Percentiles rank a stretch among this genome's conserved stretches.
phyloP scores from a whole-genome alignment of 2,329 filamentous ascomycete species.

The Aspergillus costaricaensis region DNA sequence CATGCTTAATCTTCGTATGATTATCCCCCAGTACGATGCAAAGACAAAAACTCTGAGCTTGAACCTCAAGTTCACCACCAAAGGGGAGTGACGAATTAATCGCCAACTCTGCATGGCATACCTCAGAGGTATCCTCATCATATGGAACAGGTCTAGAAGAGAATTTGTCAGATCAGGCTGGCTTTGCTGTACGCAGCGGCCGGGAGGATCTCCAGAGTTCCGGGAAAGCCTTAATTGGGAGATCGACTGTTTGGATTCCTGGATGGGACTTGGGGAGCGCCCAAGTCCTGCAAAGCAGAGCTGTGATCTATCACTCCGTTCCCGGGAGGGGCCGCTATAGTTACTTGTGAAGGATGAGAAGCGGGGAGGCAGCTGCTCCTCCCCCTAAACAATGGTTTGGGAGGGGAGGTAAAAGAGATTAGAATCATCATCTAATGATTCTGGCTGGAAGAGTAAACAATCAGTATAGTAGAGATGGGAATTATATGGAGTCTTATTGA shows the following conservation, averaged over 20 bases:
- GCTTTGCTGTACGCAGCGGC: constrained; percentile 14
- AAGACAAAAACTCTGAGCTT: not conserved
- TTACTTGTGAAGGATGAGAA: not conserved
- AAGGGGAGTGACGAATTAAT: not conserved
- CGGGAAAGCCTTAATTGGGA: constrained; percentile 17
- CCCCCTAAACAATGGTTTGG: not conserved
- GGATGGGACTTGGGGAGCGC: constrained; percentile 11
- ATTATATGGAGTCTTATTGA: not conserved
- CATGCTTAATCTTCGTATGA: not conserved
- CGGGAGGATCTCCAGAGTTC: constrained; percentile 22
- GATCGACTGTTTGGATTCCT: constrained; percentile 14
- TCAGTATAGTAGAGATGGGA: not conserved
- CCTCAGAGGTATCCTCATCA: constrained; percentile 8
- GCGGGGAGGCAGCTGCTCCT: not conserved
- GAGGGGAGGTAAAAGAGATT: too few species aligned
- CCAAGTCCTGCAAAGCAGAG: constrained; percentile 11
- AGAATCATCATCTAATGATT: too few species aligned
- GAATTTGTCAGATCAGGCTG: constrained; percentile 21
- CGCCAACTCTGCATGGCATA: not conserved
- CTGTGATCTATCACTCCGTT: constrained; percentile 24
- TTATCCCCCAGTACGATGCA: not conserved
- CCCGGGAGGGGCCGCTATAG: not conserved
- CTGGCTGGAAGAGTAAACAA: not conserved
- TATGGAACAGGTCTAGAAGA: constrained; percentile 22
- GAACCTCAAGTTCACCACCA: not conserved